A percentile compares a stretch with the other conserved stretches of the same genome.
phyloP scores from a whole-genome alignment of 2,329 filamentous ascomycete species.

The Endothia cerciana region DNA sequence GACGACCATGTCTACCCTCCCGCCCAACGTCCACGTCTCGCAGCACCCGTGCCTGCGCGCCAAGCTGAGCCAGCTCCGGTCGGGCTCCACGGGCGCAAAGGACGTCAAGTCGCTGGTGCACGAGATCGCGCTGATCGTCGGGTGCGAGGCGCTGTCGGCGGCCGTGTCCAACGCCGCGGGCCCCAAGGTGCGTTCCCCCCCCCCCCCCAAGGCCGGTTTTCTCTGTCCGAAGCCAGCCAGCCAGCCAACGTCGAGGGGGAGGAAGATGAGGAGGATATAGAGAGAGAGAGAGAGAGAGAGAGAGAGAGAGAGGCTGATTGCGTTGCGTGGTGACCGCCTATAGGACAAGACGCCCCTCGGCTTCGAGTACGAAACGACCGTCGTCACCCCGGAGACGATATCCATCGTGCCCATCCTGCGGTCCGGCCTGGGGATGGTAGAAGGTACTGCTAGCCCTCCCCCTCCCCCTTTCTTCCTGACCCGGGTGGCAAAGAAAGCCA shows the following conservation, averaged over 20 bases:
- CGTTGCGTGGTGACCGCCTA: slow-evolving; percentile 5
- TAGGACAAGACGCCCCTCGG: slow-evolving; percentile 80
- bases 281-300: too few species aligned
- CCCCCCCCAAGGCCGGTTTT: slow-evolving; percentile 27
- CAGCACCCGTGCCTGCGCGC: slow-evolving; percentile 82
- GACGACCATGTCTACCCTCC: slow-evolving; percentile 46
- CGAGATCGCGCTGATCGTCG: slow-evolving; percentile 83
- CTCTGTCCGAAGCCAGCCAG: too few species aligned
- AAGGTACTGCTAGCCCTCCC: too few species aligned
- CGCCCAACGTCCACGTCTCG: slow-evolving; percentile 75
- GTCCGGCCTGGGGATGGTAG: slow-evolving; percentile 88
- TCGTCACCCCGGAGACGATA: slow-evolving; percentile 67
- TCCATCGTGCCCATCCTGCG: slow-evolving; percentile 91
- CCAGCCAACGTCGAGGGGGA: not conserved
- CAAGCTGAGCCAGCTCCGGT: slow-evolving; percentile 89
- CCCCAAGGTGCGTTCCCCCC: slow-evolving; percentile 60
- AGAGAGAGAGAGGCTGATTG: not conserved
- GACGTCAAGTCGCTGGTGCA: slow-evolving; percentile 83
- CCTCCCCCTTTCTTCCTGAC: too few species aligned
- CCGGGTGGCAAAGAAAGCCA: too few species aligned
- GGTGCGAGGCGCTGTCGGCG: slow-evolving; percentile 75
- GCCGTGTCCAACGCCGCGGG: slow-evolving; percentile 61
- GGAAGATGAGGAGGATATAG: not conserved
- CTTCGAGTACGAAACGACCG: slow-evolving; percentile 70
- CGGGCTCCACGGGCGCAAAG: slow-evolving; percentile 66